phyloP scores from a whole-genome alignment of 805 yeast genomes.

The Naumovozyma baii region DNA sequence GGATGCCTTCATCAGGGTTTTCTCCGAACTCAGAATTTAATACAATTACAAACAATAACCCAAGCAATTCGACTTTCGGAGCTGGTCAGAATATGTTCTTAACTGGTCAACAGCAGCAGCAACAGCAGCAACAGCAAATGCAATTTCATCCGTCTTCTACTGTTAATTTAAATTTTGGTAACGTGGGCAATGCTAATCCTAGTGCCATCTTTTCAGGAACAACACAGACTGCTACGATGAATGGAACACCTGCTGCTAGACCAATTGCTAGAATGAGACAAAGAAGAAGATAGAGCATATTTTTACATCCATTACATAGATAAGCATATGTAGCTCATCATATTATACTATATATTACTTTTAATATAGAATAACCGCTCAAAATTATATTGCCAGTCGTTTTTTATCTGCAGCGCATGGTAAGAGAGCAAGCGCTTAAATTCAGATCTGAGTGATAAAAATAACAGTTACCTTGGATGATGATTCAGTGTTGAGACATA shows the following conservation, averaged over 20 bases:
- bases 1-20: not conserved
- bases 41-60: not conserved
- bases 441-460: no score
- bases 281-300: not conserved
- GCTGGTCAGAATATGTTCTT: not conserved
- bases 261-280: not conserved
- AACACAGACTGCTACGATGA: slow-evolving; percentile 3
- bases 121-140: slow-evolving; percentile 4
- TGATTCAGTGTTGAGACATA: no score
- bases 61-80: not conserved
- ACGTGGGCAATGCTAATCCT: slow-evolving; percentile 11
- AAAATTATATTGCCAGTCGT: no score
- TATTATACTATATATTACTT: no score
- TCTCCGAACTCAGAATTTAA: slow-evolving; percentile 4
- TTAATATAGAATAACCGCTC: no score
- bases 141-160: slow-evolving; percentile 17
- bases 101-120: not conserved
- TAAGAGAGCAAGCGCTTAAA: no score
- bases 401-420: no score
- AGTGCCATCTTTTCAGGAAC: slow-evolving; percentile 15
- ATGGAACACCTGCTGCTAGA: not conserved
- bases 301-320: no score
- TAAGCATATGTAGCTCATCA: no score
- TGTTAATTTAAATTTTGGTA: slow-evolving; percentile 23
- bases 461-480: no score